Evolutionary conservation across 441 rosid species (phyloP), one percentile per base, ranked within the genome.

Genomic region (Pelargonium hybrid): DNA sequence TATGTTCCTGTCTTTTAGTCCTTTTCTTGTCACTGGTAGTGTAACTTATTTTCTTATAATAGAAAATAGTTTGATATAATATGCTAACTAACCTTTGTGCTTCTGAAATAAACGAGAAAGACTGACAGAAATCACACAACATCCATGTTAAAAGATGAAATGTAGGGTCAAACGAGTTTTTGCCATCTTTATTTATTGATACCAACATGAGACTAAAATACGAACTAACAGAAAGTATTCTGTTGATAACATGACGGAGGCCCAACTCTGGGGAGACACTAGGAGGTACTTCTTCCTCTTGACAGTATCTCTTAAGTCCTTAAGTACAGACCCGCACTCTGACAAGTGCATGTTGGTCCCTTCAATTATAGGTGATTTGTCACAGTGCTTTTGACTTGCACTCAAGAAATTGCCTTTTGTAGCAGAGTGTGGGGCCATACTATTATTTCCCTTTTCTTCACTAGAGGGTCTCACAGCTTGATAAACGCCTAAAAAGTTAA

Each of bases 381-480:
- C 65, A 25, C 37, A 61, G 1, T n/a, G 31, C 6, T 31, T 59
- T 59, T 59, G 64, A 59, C 29, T 59, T 59, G 64, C 64, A 59
- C 64, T 59, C 14, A 20, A 59, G 31, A 59, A 59, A 23, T 61
- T 61, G 37, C 65, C 65, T 61, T 61, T 61, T 61, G 37, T 25
- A 25, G 65, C 65, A 61, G 11, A 11, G n/a, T n/a, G 65, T 61
- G 65, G 65, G 65, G 14, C 37, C 5, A 7, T 61, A 61, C 17
- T 39, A 25, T 61, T 61, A 23, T 25, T 34, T 15, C 39, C 39
- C 39, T 34, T 25, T 61, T 25, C 17, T 61, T 10, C 26, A 61
- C 25, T 61, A 61, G 8, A 61, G 65, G 26, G 26, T 61, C 65
- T 61, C 37, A 25, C 39, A 61, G 65, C 37, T 3, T 26, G 14